Evolutionary conservation across 1,284 basidiomycete species (phyloP), one percentile per base, ranked within the genome.

Genomic region (Ustilago cynodontis): DNA sequence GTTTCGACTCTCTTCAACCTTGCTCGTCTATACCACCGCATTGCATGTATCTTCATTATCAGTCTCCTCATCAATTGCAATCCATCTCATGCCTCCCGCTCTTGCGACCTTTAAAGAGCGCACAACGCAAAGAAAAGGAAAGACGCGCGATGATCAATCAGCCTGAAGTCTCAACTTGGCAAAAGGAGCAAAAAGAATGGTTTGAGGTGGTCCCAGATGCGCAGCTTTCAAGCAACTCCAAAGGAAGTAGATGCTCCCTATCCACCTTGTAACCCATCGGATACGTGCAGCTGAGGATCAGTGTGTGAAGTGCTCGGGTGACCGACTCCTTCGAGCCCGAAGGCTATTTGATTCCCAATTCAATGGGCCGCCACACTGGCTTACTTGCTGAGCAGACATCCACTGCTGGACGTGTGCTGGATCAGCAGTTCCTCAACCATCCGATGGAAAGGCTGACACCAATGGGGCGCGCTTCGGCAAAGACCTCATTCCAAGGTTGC

Each of bases 231-330:
- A 78, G 76, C 76, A 67, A 66, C 65, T 65, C 60, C 60, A 37
- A 47, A 26, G 9, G 66, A 70, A 62, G 68, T 71, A 31, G 28
- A 62, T 71, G 76, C 76, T 78, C 76, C 76, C 76, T 74, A 71
- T 71, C 71, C 71, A 43, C 76, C 76, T 69, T 74, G 64, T 52
- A 59, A 22, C 63, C 76, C 63, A 45, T 47, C 65, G 65, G 76
- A 78, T 78, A 78, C 76, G 71, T 78, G 71, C 76, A 78, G 71
- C 71, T 75, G 76, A 78, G 76, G 76, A 57, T 69, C 71, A 71
- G 68, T 64, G 66, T 65, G 68, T 74, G 76, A 71, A 68, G 76
- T 78, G 76, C 76, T 68, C 71, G 76, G 76, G 67, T 57, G 65
- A 78, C 76, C 76, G 71, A 78, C 76, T 78, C 76, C 76, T 68